Percentiles rank a stretch among this genome's conserved stretches.
phyloP scores from a whole-genome alignment of 2,329 filamentous ascomycete genomes.

The Colletotrichum agaves region DNA sequence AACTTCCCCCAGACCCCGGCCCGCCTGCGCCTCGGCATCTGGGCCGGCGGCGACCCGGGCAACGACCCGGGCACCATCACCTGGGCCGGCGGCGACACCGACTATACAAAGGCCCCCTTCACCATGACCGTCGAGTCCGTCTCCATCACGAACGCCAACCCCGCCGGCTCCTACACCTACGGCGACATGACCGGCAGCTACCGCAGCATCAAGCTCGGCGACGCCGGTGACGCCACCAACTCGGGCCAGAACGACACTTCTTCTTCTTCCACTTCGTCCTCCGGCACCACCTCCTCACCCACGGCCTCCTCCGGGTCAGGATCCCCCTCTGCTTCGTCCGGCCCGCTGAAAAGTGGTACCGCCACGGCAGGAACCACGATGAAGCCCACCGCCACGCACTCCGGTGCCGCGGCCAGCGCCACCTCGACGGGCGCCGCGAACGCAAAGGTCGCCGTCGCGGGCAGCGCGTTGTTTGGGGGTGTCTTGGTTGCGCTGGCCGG shows the following conservation, averaged over 20 bases:
- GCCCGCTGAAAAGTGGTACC: conserved; percentile 18
- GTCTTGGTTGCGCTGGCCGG: conserved; percentile 22
- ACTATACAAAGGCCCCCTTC: conserved; percentile 55
- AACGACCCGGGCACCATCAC: conserved; percentile 56
- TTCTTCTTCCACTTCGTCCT: background rate
- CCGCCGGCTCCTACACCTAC: conserved; percentile 47
- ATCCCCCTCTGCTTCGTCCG: conserved; percentile 5
- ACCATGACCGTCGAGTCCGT: conserved; percentile 65
- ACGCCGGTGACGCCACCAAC: conserved; percentile 27
- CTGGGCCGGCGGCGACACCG: conserved; percentile 64
- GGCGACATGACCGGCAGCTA: conserved; percentile 41
- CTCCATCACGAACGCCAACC: conserved; percentile 56
- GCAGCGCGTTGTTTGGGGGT: conserved; percentile 27
- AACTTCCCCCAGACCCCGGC: conserved; percentile 70
- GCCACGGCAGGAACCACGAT: conserved; percentile 10
- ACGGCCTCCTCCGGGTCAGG: conserved; percentile 21
- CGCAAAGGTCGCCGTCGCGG: conserved; percentile 8
- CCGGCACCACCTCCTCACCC: conserved; percentile 3
- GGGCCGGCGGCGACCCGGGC: conserved; percentile 52
- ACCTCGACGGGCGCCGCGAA: conserved; percentile 3
- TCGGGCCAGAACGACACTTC: conserved; percentile 33
- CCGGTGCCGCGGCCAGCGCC: conserved; percentile 26
- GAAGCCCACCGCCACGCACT: conserved; percentile 18
- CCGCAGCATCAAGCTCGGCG: conserved; percentile 41
- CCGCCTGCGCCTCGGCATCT: conserved; percentile 60